Conservation (phyloP, 148 eudicot genomes). For the Fagopyrum tataricum region DNA sequence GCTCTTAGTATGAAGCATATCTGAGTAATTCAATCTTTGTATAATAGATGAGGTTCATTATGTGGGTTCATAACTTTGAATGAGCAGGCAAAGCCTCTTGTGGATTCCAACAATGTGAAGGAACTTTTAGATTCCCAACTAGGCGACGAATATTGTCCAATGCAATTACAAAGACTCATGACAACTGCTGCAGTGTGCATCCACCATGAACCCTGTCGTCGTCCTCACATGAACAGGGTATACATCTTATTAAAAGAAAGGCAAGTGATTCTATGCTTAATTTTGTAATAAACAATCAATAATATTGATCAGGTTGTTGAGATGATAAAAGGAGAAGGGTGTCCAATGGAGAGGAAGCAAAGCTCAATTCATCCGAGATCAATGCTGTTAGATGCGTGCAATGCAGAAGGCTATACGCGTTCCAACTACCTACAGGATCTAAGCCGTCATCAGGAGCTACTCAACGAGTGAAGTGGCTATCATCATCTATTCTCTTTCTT, state of each 20-base stretch:
- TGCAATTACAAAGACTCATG: constrained; percentile 36
- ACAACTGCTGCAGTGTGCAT: constrained; percentile 43
- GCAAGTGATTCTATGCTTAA: neutral
- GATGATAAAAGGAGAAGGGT: constrained; percentile 38
- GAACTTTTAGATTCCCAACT: constrained; percentile 48
- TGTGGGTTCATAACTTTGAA: neutral
- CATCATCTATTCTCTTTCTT: neutral
- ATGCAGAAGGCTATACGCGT: constrained; percentile 36
- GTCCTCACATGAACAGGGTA: constrained; percentile 53
- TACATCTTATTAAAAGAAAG: neutral
- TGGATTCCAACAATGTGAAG: constrained; percentile 32
- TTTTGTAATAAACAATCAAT: neutral
- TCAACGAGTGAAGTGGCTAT: constrained; percentile 29
- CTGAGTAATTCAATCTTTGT: neutral
- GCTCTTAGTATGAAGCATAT: neutral
- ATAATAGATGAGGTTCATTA: neutral
- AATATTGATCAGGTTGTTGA: constrained; percentile 16
- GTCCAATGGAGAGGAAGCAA: constrained; percentile 28
- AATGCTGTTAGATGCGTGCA: constrained; percentile 34
- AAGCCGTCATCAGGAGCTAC: constrained; percentile 47
- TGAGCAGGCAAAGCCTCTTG: constrained; percentile 45
- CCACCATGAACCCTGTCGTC: constrained; percentile 40
- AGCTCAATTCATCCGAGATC: constrained; percentile 31
- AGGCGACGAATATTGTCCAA: constrained; percentile 23
- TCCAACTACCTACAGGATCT: constrained; percentile 42